Evolutionary conservation across 768 basidiomycete genomes (phyloP).

Genomic region (Podaxis sp.): DNA sequence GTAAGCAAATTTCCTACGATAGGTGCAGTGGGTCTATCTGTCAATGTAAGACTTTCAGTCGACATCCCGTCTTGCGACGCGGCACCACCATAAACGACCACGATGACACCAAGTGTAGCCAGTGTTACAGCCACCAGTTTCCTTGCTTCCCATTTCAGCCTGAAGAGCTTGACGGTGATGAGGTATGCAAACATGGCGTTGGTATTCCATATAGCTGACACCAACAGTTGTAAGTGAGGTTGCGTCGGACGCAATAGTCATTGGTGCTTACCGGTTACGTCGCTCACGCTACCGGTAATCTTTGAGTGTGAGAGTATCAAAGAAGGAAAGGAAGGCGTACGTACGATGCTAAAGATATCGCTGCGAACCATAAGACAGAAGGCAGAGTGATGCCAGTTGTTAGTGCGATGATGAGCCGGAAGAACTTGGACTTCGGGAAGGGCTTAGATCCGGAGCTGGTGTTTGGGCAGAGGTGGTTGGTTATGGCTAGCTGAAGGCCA

Average conservation of each 20-base stretch:
- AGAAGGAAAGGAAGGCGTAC: slow-evolving; percentile 24
- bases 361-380: slow-evolving; percentile 70
- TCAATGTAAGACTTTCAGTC: slow-evolving; percentile 14
- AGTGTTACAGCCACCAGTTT: slow-evolving; percentile 70
- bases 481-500: slow-evolving; percentile 48
- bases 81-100: slow-evolving; percentile 79
- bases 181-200: slow-evolving; percentile 91
- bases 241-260: background rate
- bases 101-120: slow-evolving; percentile 76
- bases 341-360: slow-evolving; percentile 69
- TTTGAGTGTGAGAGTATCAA: background rate
- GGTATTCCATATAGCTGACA: slow-evolving; percentile 73
- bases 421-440: slow-evolving; percentile 34
- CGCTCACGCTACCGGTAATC: slow-evolving; percentile 53
- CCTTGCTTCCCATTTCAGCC: slow-evolving; percentile 56
- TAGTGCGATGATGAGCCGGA: slow-evolving; percentile 34
- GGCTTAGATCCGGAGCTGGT: slow-evolving; percentile 25
- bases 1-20: slow-evolving; percentile 73
- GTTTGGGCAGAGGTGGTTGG: slow-evolving; percentile 37
- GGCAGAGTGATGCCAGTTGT: slow-evolving; percentile 62
- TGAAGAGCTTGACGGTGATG: slow-evolving; percentile 70
- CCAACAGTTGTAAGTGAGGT: background rate
- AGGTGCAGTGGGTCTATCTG: slow-evolving; percentile 41
- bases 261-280: slow-evolving; percentile 59
- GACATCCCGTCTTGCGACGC: slow-evolving; percentile 14